These are phyloP conservation scores for Boletus subcaerulescens DNA, from an alignment of 768 basidiomycete genomes.

Conservation along the genomic window DNA sequence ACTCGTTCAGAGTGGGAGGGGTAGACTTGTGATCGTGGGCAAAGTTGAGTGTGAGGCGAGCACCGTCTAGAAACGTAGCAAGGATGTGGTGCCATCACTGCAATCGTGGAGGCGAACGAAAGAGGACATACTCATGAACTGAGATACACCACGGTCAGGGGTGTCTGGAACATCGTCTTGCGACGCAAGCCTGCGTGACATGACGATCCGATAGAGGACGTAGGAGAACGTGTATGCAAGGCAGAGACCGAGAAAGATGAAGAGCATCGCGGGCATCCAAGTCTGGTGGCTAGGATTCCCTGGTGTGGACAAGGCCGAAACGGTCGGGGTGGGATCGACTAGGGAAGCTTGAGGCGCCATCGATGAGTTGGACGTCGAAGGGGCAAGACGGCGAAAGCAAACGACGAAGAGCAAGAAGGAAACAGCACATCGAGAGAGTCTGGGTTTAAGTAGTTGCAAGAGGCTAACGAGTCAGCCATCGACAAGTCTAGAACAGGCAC, in stretches of 20 bases:
- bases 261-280: constrained; percentile 13
- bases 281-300: not conserved
- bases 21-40: constrained; percentile 3
- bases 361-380: not conserved
- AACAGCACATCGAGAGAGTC: not conserved
- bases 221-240: constrained; percentile 26
- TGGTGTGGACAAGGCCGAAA: not conserved
- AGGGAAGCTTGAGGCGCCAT: constrained; percentile 27
- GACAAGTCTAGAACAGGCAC: too few species aligned
- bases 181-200: constrained; percentile 13
- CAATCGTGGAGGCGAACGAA: not conserved
- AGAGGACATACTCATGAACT: constrained; percentile 26
- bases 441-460: constrained; percentile 10
- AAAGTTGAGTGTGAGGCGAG: constrained; percentile 25
- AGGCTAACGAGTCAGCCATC: constrained; percentile 16
- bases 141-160: constrained; percentile 24
- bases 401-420: constrained; percentile 12
- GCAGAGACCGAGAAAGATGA: constrained; percentile 26
- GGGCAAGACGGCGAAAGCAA: constrained; percentile 7
- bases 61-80: constrained; percentile 14
- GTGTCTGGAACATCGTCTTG: constrained; percentile 13
- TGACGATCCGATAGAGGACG: constrained; percentile 26
- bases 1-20: not conserved
- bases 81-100: not conserved
- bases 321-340: not conserved